Evolutionary conservation across 176 grass and related monocot genomes (phyloP), one percentile per base, ranked within the genome.

Genomic region (Poa pratensis): DNA sequence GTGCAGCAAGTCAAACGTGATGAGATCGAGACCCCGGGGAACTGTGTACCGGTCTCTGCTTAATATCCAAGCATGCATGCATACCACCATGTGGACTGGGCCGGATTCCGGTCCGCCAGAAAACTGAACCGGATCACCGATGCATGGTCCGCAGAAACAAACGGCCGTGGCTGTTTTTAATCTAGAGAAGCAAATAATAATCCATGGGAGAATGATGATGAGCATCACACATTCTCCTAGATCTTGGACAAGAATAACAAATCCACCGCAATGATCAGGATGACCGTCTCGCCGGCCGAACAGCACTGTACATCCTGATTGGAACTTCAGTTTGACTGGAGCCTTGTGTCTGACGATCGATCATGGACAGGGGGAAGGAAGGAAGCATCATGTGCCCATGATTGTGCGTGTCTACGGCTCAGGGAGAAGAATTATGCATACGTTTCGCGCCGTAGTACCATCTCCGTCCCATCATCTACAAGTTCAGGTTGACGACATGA

Each of bases 191-290:
- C 82, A 43, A 67, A 34, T 30, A 54, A 80, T 1, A 76, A n/a
- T 60, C 77, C 58, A 57, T 5, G 35, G 35, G 35, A 37, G 35
- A 37, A 37, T 6, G 35, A 37, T 37, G 35, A 37, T 5, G 35
- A 37, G 35, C 35, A 37, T 37, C 35, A 37, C 35, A 37, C 57
- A 69, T 50, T 81, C 83, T 82, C 64, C 73, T 37, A 23, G 24
- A 86, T 82, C 73, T 71, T 10, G 64, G 83, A 78, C 83, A 78
- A 18, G 54, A 64, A 37, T 65, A 64, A 64, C 43, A 45, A 49
- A 82, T 63, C 58, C 76, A 32, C 18, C 48, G 9, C 79, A 73
- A 82, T 63, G 58, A 80, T 88, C 74, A 64, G 74, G 51, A 7
- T 13, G 42, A 24, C 16, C 55, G 3, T 26, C 23, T 4, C 65